Percentiles rank a stretch among this genome's conserved stretches.
Conservation (phyloP, 1,284 basidiomycete species). For the Malassezia psittaci region DNA sequence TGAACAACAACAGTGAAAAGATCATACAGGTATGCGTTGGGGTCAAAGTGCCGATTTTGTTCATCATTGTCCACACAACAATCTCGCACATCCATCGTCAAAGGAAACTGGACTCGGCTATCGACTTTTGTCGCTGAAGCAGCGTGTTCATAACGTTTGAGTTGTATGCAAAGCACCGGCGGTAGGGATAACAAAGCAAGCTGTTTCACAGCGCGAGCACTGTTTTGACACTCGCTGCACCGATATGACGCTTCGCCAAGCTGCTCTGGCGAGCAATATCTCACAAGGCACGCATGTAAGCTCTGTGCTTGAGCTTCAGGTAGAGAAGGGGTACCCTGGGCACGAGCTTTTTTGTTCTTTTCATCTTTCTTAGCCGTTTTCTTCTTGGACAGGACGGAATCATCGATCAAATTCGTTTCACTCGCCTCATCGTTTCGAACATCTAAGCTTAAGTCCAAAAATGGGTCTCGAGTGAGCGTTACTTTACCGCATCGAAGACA, state of each 20-base stretch:
- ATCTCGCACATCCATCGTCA: constrained; percentile 73
- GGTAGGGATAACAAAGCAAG: constrained; percentile 75
- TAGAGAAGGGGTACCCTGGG: constrained; percentile 5
- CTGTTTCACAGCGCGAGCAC: constrained; percentile 60
- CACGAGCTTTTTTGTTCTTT: constrained; percentile 18
- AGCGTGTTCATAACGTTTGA: constrained; percentile 92
- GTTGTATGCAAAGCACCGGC: constrained; percentile 82
- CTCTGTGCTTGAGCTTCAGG: constrained; percentile 52
- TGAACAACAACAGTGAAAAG: constrained; percentile 89
- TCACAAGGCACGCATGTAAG: constrained; percentile 3
- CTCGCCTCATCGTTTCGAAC: constrained; percentile 49
- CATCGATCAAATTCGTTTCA: background rate
- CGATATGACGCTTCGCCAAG: constrained; percentile 49
- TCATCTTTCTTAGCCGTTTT: constrained; percentile 43
- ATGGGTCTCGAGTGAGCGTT: constrained; percentile 73
- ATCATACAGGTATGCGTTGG: constrained; percentile 59
- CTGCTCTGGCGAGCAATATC: constrained; percentile 38
- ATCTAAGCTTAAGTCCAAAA: constrained; percentile 83
- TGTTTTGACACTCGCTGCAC: constrained; percentile 50
- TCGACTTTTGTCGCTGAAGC: constrained; percentile 64
- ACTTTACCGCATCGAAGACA: constrained; percentile 66
- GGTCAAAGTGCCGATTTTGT: constrained; percentile 9
- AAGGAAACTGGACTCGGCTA: constrained; percentile 69
- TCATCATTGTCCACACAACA: constrained; percentile 55
- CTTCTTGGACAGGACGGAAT: background rate